Base-by-base conservation (phyloP, 2,329 filamentous ascomycete genomes). In the Ophiostoma angusticollis region DNA sequence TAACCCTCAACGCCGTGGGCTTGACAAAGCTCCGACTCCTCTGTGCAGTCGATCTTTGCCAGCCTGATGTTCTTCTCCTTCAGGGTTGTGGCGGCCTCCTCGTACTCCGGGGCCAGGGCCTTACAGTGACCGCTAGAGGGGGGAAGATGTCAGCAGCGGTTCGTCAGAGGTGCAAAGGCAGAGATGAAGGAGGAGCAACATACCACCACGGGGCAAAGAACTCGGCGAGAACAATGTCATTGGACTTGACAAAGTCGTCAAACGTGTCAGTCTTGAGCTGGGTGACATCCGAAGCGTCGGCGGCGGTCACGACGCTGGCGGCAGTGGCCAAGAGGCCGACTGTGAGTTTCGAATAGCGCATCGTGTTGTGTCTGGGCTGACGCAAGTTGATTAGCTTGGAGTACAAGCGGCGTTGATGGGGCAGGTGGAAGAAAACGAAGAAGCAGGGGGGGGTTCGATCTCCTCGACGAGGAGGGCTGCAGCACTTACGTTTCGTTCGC, bases 71-170 rank as follows among this genome's bases (percentile, higher is more conserved):
- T 72, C 77, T 89, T 91, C 64, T 85, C 82, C 72, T 87, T 89
- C 48, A 93, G 70, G 23, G 76, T 71, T 22, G 83, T 87, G 36
- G 84, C 84, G 37, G 84, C 84, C 60, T 84, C 77, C 67, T 93
- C 84, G 63, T 91, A 93, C 65, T 91, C 84, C 58, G 84, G 83
- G 46, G 83, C 91, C 50, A 98, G 84, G 45, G 89, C 89, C 73
- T 98, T 96, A 82, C 89, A 96, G 74, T 96, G 89, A 50, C 87
- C 89, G 54, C 84, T 93, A 81, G 39, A n/a, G n/a, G n/a, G n/a
- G n/a, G n/a, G n/a, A n/a, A 40, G 31, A 21, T 13, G 33, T 44
- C 17, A 43, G 41, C 27, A 36, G 38, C 7, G 17, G 13, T n/a
- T 18, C 6, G 22, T 5, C n/a, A 21, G 7, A 30, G 9, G 18